These are phyloP conservation scores for Sclerotinia nivalis DNA, from an alignment of 2,329 filamentous ascomycete species.

Conservation along the genomic window DNA sequence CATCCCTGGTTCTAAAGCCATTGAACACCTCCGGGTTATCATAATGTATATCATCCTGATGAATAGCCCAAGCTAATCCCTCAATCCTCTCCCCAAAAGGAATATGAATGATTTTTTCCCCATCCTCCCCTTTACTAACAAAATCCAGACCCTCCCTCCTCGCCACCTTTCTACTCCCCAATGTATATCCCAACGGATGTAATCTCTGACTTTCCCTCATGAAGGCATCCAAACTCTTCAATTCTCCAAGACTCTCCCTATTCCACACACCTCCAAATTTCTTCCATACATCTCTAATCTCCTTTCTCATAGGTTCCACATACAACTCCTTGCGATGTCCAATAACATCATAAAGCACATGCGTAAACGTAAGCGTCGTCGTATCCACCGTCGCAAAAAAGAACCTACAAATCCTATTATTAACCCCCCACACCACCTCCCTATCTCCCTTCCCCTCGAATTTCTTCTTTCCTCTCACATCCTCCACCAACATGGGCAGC, in stretches of 20 bases:
- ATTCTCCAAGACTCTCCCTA: constrained; percentile 7
- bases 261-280: constrained; percentile 11
- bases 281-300: constrained; percentile 9
- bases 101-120: constrained; percentile 3
- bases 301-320: constrained; percentile 8
- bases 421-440: background rate
- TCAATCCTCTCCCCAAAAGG: constrained; percentile 7
- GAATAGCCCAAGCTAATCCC: constrained; percentile 7
- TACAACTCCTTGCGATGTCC: constrained; percentile 3
- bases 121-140: background rate
- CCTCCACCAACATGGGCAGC: background rate
- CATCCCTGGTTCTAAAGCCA: constrained; percentile 9
- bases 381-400: constrained; percentile 20
- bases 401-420: constrained; percentile 1
- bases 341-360: constrained; percentile 18
- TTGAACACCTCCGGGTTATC: constrained; percentile 11
- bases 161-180: constrained; percentile 18
- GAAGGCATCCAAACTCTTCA: constrained; percentile 11
- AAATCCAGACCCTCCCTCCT: constrained; percentile 2
- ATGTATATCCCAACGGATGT: constrained; percentile 16
- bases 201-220: constrained; percentile 21
- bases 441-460: background rate
- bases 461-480: background rate
- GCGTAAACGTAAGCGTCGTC: constrained; percentile 15
- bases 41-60: constrained; percentile 10